Evolutionary conservation across 345 rosid genomes (phyloP).

Genomic region (Eucalyptus tenuipes): DNA sequence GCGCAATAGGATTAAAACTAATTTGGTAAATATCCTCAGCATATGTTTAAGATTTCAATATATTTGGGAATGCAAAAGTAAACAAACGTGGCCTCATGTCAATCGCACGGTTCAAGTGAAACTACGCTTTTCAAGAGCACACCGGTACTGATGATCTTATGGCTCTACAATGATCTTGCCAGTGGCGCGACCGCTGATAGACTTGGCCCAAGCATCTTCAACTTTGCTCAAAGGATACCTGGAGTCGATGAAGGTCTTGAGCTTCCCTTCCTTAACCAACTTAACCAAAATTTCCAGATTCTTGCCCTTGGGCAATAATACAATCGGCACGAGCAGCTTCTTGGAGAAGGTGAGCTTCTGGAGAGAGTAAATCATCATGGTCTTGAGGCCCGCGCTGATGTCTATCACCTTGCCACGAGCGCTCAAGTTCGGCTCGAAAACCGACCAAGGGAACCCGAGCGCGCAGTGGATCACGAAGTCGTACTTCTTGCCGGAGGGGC

Average conservation of each 20-base stretch:
- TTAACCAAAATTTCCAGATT: constrained; percentile 36
- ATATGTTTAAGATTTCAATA: not conserved
- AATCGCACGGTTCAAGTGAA: not conserved
- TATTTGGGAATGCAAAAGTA: not conserved
- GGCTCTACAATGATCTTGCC: constrained; percentile 75
- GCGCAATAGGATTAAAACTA: not conserved
- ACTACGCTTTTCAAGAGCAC: not conserved
- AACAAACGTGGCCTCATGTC: not conserved
- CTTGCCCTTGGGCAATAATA: constrained; percentile 22
- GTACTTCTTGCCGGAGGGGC: constrained; percentile 63
- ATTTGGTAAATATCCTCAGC: not conserved
- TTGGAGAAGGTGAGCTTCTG: constrained; percentile 50
- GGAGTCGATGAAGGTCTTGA: constrained; percentile 55
- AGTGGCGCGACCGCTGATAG: constrained; percentile 58
- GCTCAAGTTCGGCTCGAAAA: constrained; percentile 56
- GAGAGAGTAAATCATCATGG: constrained; percentile 28
- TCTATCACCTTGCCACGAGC: constrained; percentile 55
- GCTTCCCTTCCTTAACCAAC: constrained; percentile 47
- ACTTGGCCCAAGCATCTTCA: constrained; percentile 70
- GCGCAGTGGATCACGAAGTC: constrained; percentile 72
- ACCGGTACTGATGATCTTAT: not conserved
- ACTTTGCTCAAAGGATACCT: constrained; percentile 43
- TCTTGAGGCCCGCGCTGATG: constrained; percentile 28
- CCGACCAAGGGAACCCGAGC: constrained; percentile 40
- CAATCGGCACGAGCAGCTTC: constrained; percentile 54